These are phyloP conservation scores for Saturnispora besseyi DNA, from an alignment of 805 yeast species.

Conservation along the genomic window DNA sequence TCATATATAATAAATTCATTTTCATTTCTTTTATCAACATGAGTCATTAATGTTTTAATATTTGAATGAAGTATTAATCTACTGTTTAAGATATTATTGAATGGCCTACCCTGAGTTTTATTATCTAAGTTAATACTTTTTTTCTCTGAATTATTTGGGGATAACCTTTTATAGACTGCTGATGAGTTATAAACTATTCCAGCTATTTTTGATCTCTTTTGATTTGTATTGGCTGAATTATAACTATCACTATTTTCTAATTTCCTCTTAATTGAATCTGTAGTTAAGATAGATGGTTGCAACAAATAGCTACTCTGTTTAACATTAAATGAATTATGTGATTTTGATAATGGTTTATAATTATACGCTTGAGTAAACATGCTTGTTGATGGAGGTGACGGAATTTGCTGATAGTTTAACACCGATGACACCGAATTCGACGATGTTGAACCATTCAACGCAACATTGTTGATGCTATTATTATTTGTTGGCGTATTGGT, in stretches of 20 bases:
- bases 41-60: constrained; percentile 18
- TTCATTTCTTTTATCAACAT: constrained; percentile 19
- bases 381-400: neutral
- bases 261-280: neutral
- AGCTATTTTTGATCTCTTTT: constrained; percentile 17
- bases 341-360: neutral
- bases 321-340: neutral
- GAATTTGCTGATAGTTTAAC: neutral
- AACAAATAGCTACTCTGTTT: neutral
- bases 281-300: neutral
- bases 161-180: constrained; percentile 20
- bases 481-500: too few relatives aligned
- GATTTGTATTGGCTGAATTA: neutral
- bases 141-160: neutral
- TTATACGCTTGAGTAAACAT: neutral
- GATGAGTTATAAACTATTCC: constrained; percentile 22
- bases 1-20: constrained; percentile 18
- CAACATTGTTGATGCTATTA: neutral
- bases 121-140: neutral
- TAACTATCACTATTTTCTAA: neutral
- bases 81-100: constrained; percentile 22
- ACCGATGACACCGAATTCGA: neutral
- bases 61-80: constrained; percentile 24
- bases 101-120: constrained; percentile 31
- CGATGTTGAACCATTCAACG: neutral